These are phyloP conservation scores for Draba incana DNA, from an alignment of 345 rosid genomes.

Conservation along the genomic window DNA sequence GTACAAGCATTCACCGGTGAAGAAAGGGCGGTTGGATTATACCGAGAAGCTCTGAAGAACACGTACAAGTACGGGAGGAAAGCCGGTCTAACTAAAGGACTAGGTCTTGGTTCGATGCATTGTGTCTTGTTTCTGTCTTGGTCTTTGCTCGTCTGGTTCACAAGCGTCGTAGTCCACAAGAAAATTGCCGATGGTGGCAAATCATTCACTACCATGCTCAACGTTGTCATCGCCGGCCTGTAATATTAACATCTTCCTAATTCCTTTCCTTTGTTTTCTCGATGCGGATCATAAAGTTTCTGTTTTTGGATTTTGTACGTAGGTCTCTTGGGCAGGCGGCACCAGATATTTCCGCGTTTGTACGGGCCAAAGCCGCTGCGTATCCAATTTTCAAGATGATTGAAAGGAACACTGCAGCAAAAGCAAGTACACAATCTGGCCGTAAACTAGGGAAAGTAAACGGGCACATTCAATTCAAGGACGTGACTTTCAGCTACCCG, in stretches of 20 bases:
- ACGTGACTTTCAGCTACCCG: conserved; percentile 75
- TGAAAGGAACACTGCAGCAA: conserved; percentile 67
- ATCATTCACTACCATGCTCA: conserved; percentile 98
- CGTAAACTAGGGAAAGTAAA: conserved; percentile 58
- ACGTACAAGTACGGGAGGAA: conserved; percentile 77
- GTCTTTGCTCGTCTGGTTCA: conserved; percentile 95
- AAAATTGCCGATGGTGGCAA: conserved; percentile 80
- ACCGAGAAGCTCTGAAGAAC: conserved; percentile 66
- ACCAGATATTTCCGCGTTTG: conserved; percentile 81
- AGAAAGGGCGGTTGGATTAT: conserved; percentile 77
- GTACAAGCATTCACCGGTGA: conserved; percentile 97
- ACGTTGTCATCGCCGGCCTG: conserved; percentile 94
- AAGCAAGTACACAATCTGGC: conserved; percentile 60
- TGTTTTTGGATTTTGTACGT: conserved; percentile 2
- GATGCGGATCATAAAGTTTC: not conserved
- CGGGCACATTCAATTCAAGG: conserved; percentile 79
- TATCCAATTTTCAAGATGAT: conserved; percentile 94
- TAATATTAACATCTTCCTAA: conserved; percentile 44
- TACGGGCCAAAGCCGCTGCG: conserved; percentile 85
- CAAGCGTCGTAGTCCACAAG: conserved; percentile 85
- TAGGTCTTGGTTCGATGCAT: conserved; percentile 88
- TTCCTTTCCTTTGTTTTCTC: conserved; percentile 17
- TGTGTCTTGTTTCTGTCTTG: conserved; percentile 87
- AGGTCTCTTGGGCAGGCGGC: conserved; percentile 97
- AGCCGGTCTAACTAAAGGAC: conserved; percentile 90